Evolutionary conservation across 805 yeast genomes (phyloP), one percentile per base, ranked within the genome.

Genomic region (Wickerhamomyces ciferrii): DNA sequence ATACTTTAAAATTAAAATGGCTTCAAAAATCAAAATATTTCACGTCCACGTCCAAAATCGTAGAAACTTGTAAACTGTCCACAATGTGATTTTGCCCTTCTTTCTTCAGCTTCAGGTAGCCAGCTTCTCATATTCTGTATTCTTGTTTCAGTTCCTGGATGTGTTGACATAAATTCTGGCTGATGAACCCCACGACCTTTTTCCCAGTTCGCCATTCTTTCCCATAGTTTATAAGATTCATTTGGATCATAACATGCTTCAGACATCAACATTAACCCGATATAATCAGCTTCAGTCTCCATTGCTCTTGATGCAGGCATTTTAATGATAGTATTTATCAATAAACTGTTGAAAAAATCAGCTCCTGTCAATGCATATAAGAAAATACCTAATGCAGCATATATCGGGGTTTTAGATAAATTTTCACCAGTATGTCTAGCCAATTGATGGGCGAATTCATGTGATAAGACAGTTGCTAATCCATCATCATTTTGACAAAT

Each of bases 221-320:
- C 64, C 99, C 99, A 94, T 47, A 94, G 75, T 11, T 67, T 68
- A 1, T 84, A 78, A 0, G 96, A 85, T 53, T 83, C 88, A 17
- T 68, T 67, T 6, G 96, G 90, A 52, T 91, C 69, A 63, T 75
- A 94, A 62, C 99, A 94, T 41, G 96, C 96, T 48, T 81, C 71
- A 2, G 96, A 79, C 96, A 92, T 87, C 53, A 92, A 72, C 81
- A 89, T 84, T 49, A 94, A 69, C 0, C 99, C 99, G 27, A 94
- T 91, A 56, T 84, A 83, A 65, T 94, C 99, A 0, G 99, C 98
- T 63, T 94, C 99, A 0, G 89, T 76, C 65, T 94, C 99, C 96
- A 89, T 89, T 48, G 80, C 88, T 56, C 99, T 73, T 1, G 96
- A 86, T 0, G 95, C 86, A 0, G 97, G 97, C 76, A 84, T 77